Evolutionary conservation across 2,329 filamentous ascomycete species (phyloP), one percentile per base, ranked within the genome.

Genomic region (Talaromyces albobiverticillius): DNA sequence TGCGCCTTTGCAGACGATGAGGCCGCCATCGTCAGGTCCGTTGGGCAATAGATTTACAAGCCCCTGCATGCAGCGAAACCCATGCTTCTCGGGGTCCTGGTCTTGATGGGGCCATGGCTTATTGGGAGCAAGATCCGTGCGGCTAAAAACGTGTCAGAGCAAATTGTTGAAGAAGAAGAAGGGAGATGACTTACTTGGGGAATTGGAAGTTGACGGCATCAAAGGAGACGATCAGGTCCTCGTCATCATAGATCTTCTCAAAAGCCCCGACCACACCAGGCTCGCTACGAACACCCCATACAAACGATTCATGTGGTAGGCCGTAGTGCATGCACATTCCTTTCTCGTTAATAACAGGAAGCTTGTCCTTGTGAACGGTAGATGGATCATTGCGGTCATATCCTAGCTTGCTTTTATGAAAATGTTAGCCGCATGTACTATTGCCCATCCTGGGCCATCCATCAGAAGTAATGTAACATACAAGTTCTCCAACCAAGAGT

Each of bases 91-190:
- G 0, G 69, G 73, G 16, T 64, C 67, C 54, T 76, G 71, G 58
- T 77, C 75, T 41, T 68, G 65, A 52, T 77, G 74, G 5, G 73
- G 74, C 74, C 74, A 77, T 1, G 73, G 71, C 13, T 47, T 47
- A 3, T 53, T 63, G 18, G 18, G 22, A 6, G 42, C 31, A 2
- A 72, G 53, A 41, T 72, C 68, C 23, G 65, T 71, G 4, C 67
- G 62, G 18, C n/a, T n/a, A n/a, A n/a, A n/a, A n/a, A n/a, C n/a
- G n/a, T n/a, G n/a, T n/a, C n/a, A n/a, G n/a, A n/a, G n/a, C n/a
- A n/a, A n/a, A n/a, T n/a, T n/a, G n/a, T n/a, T n/a, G n/a, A n/a
- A n/a, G n/a, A n/a, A n/a, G n/a, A n/a, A n/a, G n/a, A n/a, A n/a
- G n/a, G n/a, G n/a, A n/a, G n/a, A n/a, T n/a, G n/a, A n/a, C n/a